phyloP scores from a whole-genome alignment of 2,329 filamentous ascomycete genomes.

The Helotiales sp. region DNA sequence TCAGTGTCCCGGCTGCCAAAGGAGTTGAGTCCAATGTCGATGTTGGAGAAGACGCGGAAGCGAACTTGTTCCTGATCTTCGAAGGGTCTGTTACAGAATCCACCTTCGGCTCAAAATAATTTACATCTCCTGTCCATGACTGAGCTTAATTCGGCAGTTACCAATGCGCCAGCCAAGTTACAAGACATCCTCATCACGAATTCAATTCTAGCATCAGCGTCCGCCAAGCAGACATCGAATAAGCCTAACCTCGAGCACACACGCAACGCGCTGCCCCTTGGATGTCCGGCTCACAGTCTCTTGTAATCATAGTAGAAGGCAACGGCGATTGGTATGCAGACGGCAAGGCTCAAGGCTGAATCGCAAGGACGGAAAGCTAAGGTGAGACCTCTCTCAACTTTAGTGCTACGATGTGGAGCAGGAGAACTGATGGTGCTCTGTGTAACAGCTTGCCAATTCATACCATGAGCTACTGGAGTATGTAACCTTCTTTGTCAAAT shows the following conservation, averaged over 20 bases:
- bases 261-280: slow-evolving; percentile 29
- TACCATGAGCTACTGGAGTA: slow-evolving; percentile 96
- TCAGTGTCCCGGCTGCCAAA: not conserved
- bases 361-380: slow-evolving; percentile 62
- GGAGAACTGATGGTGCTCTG: slow-evolving; percentile 34
- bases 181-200: slow-evolving; percentile 1
- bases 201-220: not conserved
- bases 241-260: not conserved
- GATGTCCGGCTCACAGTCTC: slow-evolving; percentile 30
- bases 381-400: slow-evolving; percentile 37
- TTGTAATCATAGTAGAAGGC: slow-evolving; percentile 31
- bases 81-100: slow-evolving; percentile 17
- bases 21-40: not conserved
- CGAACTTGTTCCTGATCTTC: slow-evolving; percentile 11
- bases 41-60: not conserved
- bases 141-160: slow-evolving; percentile 10
- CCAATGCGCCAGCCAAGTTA: slow-evolving; percentile 16
- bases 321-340: slow-evolving; percentile 41
- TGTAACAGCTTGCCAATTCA: slow-evolving; percentile 81
- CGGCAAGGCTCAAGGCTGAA: slow-evolving; percentile 57
- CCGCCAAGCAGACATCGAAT: not conserved
- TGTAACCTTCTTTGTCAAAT: slow-evolving; percentile 37
- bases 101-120: slow-evolving; percentile 13
- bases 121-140: slow-evolving; percentile 15
- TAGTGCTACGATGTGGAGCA: slow-evolving; percentile 8